Conservation (phyloP, 169 alveolate species). For the Plasmodium ovale region DNA sequence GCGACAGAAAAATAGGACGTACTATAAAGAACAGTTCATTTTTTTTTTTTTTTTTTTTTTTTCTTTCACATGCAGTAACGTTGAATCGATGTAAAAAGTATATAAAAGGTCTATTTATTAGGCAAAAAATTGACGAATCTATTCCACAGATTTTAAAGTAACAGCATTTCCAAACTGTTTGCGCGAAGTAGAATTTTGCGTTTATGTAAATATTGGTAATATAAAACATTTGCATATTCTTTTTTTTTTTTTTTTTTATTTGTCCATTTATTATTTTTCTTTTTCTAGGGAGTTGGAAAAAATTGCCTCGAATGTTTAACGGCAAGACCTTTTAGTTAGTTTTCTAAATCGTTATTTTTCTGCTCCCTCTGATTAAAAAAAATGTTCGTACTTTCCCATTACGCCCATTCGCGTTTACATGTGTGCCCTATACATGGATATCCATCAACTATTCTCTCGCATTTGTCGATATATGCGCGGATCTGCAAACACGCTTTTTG, state of each 20-base stretch:
- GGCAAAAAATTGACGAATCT: slow-evolving; percentile 23
- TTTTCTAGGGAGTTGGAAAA: slow-evolving; percentile 41
- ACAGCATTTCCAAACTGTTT: neutral
- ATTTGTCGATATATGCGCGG: too few relatives aligned
- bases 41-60: slow-evolving; percentile 4
- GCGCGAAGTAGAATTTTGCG: neutral
- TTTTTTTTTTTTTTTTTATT: neutral
- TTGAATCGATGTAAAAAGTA: slow-evolving; percentile 30
- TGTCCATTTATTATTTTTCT: neutral
- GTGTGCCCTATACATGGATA: too few relatives aligned
- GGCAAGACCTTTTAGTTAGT: neutral
- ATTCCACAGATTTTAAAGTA: slow-evolving; percentile 43
- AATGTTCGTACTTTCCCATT: too few relatives aligned
- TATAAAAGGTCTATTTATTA: slow-evolving; percentile 22
- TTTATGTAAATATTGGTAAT: too few relatives aligned
- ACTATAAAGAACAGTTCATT: too few relatives aligned
- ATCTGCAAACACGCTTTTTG: too few relatives aligned
- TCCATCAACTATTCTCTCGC: too few relatives aligned
- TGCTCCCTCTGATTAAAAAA: too few relatives aligned
- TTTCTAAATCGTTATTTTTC: too few relatives aligned
- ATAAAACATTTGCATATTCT: too few relatives aligned
- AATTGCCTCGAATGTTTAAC: too few relatives aligned
- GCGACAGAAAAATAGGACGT: neutral
- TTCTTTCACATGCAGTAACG: slow-evolving; percentile 13
- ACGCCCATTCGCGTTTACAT: too few relatives aligned